These are phyloP conservation scores for Mycena alexandri DNA, from an alignment of 768 basidiomycete genomes.

Conservation along the genomic window DNA sequence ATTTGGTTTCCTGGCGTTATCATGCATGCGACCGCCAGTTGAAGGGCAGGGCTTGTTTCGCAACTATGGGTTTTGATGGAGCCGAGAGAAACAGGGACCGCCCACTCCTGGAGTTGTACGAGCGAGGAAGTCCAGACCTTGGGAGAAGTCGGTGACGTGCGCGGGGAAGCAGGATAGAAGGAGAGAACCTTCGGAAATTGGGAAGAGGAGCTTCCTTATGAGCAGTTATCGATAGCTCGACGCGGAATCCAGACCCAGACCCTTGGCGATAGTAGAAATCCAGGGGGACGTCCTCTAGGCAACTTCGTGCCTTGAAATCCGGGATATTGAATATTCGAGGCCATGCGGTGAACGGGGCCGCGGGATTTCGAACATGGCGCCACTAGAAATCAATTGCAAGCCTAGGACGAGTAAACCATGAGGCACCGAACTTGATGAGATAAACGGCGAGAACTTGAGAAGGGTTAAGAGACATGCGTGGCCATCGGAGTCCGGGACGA, in stretches of 20 bases:
- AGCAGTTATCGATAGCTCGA: neutral
- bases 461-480: neutral
- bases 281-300: neutral
- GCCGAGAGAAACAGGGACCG: too few relatives aligned
- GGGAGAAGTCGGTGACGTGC: neutral
- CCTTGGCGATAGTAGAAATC: neutral
- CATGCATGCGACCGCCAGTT: too few relatives aligned
- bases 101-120: neutral
- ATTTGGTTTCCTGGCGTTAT: too few relatives aligned
- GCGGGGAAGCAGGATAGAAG: neutral
- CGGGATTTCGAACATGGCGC: neutral
- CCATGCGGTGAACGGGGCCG: constrained; percentile 3
- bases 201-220: neutral
- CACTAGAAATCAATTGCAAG: neutral
- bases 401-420: constrained; percentile 9
- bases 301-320: neutral
- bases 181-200: neutral
- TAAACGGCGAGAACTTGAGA: constrained; percentile 10
- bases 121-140: neutral
- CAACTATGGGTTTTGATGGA: too few relatives aligned
- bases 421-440: constrained; percentile 9
- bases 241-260: neutral
- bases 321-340: too few relatives aligned
- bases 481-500: constrained; percentile 24
- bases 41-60: too few relatives aligned